phyloP scores from a whole-genome alignment of 139 green algal genomes.

The Coccomyxa sp. region DNA sequence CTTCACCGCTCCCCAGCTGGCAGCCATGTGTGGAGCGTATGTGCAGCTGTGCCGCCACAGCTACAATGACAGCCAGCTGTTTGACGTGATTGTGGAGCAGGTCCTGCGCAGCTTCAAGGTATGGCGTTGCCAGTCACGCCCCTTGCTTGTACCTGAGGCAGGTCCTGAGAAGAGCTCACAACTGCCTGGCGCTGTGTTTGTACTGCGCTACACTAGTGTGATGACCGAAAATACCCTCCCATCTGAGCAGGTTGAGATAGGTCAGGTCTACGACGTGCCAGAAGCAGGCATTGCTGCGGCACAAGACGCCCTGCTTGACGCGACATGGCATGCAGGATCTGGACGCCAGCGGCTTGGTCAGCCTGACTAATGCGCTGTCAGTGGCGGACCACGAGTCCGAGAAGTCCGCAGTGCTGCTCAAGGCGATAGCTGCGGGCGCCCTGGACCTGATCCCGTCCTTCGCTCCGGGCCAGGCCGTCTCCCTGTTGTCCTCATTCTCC shows the following conservation, averaged over 20 bases:
- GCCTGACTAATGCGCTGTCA: neutral
- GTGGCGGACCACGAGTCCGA: neutral
- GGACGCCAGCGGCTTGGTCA: neutral
- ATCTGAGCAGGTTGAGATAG: no score
- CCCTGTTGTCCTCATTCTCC: neutral
- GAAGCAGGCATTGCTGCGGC: no score
- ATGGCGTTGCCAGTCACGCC: neutral
- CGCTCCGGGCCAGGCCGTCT: neutral
- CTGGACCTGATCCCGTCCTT: neutral
- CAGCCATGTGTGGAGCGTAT: neutral
- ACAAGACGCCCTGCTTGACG: no score
- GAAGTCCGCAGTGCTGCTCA: neutral
- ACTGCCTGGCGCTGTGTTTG: no score
- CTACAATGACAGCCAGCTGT: neutral
- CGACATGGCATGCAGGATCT: constrained; percentile 1
- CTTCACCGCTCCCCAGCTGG: neutral
- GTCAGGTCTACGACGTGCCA: no score
- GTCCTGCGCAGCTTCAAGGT: neutral
- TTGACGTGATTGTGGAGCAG: neutral
- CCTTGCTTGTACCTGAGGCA: neutral
- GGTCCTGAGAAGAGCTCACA: no score
- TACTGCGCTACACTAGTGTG: no score
- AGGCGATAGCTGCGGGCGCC: neutral
- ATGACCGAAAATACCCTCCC: no score
- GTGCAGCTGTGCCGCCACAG: neutral